phyloP scores from a whole-genome alignment of 2,329 filamentous ascomycete genomes.

The Pseudocercospora cruenta region DNA sequence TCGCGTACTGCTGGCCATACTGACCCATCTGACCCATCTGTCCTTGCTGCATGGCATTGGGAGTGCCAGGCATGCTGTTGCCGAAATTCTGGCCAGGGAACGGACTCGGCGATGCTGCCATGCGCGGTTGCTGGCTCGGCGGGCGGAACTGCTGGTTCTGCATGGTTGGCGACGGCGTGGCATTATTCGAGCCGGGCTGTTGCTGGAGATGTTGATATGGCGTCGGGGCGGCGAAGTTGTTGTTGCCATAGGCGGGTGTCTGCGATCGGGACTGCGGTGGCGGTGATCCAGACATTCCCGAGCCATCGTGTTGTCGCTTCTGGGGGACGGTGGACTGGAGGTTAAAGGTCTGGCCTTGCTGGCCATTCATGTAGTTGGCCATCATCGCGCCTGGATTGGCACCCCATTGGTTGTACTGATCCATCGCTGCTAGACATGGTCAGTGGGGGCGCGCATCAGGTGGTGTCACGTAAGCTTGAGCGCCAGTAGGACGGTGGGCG shows the following conservation, averaged over 20 bases:
- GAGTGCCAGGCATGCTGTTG: conserved; percentile 49
- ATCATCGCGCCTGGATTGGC: conserved; percentile 1
- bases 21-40: conserved; percentile 30
- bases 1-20: conserved; percentile 45
- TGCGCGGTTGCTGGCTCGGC: conserved; percentile 51
- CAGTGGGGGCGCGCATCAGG: conserved; percentile 1
- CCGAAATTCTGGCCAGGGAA: conserved; percentile 55
- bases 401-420: conserved; percentile 9
- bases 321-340: conserved; percentile 86
- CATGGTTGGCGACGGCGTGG: conserved; percentile 92
- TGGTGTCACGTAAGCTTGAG: background rate
- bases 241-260: conserved; percentile 69
- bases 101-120: conserved; percentile 83
- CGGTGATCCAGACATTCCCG: conserved; percentile 74
- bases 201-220: conserved; percentile 77
- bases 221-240: conserved; percentile 61
- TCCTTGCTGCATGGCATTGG: conserved; percentile 30
- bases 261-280: conserved; percentile 85
- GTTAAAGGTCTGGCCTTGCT: conserved; percentile 71
- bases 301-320: conserved; percentile 82
- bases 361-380: conserved; percentile 12
- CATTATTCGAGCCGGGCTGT: conserved; percentile 76
- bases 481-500: background rate
- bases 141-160: conserved; percentile 71
- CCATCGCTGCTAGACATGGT: conserved; percentile 6